Base-by-base conservation (phyloP, 352 stramenopile genomes). In the Phytopythium delawarense region DNA sequence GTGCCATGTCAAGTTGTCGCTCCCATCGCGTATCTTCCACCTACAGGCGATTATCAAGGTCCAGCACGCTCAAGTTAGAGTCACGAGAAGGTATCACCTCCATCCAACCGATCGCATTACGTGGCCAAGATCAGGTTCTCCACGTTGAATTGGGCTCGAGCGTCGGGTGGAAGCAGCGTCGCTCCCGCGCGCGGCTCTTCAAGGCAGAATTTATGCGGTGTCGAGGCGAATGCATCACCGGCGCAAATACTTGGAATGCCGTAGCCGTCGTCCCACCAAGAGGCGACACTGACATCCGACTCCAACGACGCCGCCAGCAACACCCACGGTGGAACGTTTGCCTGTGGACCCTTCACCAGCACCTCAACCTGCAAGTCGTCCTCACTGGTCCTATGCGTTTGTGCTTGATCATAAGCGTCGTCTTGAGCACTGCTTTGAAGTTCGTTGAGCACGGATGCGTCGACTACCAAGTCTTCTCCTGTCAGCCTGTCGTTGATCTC, bases 161-260 rank as follows among this genome's bases (percentile, higher is more conserved):
- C 83, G 23, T 89, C 75, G 0, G 56, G 59, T 30, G 75, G 64
- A 35, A 75, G 44, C 11, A 83, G 25, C 4, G 72, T 44, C 1
- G 87, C 70, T 2, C 73, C 78, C 39, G 78, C 72, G 7, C 21
- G 56, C 2, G 59, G 61, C 57, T 87, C 58, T 6, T 80, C 74
- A 2, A 94, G 66, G 28, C 84, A 94, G 57, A 94, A 94, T 32
- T 75, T 45, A 44, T 81, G 39, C 13, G 64, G 69, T 0, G 78
- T 69, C 15, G 64, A 62, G 11, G 53, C 69, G 37, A 77, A 94
- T 9, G 78, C 63, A 42, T 94, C 84, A 11, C 81, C 83, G 4
- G 80, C 84, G 48, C 84, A 94, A 45, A 94, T 83, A 42, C 71
- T 91, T 1, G 84, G 82, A 35, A 87, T 89, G 1, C 84, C 84